Percentiles rank a stretch among this genome's conserved stretches.
Conservation (phyloP, 495 filamentous ascomycete genomes). For the Penicillium soppii region DNA sequence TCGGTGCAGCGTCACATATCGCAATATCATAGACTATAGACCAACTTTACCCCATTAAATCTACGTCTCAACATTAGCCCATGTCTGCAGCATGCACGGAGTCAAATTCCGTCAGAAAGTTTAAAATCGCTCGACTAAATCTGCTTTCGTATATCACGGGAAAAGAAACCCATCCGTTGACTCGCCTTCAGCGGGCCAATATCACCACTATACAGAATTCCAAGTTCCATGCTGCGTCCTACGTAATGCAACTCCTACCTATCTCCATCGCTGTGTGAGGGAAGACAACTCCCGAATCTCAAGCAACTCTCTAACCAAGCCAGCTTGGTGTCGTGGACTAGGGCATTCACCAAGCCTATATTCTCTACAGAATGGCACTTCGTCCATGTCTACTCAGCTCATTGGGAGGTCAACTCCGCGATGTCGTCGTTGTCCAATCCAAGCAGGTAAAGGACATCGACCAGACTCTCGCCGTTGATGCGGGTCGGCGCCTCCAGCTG, state of each 20-base stretch:
- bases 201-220: constrained; percentile 1
- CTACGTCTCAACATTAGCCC: too few relatives aligned
- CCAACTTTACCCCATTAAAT: background rate
- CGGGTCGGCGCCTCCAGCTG: constrained; percentile 81
- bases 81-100: too few relatives aligned
- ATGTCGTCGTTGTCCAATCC: constrained; percentile 71
- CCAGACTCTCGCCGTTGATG: constrained; percentile 74
- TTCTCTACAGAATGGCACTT: background rate
- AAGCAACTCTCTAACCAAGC: background rate
- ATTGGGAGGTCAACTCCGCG: constrained; percentile 40
- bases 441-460: constrained; percentile 81
- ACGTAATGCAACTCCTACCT: constrained; percentile 2
- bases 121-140: too few relatives aligned
- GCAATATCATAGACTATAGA: background rate
- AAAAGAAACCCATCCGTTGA: too few relatives aligned
- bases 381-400: constrained; percentile 2
- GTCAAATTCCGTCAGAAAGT: too few relatives aligned
- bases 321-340: background rate
- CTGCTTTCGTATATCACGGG: too few relatives aligned
- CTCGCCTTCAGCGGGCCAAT: too few relatives aligned
- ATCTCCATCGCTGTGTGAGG: background rate
- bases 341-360: background rate
- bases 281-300: constrained; percentile 1
- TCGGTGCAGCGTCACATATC: background rate
- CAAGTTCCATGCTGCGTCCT: background rate